Percentiles rank a stretch among this genome's conserved stretches.
Evolutionary conservation across 257 asterid genomes (phyloP).

Genomic region (Solanum corneliomulleri): DNA sequence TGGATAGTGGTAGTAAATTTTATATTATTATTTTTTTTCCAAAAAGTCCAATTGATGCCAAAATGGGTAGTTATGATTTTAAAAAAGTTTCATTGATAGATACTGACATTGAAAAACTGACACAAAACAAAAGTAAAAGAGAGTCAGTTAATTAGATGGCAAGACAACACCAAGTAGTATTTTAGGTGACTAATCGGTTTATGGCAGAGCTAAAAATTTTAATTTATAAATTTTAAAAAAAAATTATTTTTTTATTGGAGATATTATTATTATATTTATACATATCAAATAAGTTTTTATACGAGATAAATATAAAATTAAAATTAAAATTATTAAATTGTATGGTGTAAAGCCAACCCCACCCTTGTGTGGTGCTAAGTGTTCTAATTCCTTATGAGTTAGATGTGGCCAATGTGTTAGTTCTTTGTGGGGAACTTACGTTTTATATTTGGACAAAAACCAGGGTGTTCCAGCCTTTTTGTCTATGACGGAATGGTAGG

Average conservation of each 20-base stretch:
- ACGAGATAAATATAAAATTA: neutral
- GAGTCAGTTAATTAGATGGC: neutral
- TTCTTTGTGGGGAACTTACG: neutral
- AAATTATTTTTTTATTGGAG: neutral
- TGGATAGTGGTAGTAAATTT: neutral
- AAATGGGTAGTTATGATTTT: neutral
- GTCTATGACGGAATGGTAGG: neutral
- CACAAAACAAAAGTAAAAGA: neutral
- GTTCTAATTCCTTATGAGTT: neutral
- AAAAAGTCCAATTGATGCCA: neutral
- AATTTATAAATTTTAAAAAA: neutral
- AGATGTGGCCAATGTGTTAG: neutral
- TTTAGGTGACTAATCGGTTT: neutral
- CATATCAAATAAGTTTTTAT: neutral
- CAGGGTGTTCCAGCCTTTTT: neutral
- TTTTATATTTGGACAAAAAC: neutral
- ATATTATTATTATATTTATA: neutral
- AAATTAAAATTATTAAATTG: neutral
- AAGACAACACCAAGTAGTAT: neutral
- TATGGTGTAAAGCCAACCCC: neutral
- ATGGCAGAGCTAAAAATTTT: neutral
- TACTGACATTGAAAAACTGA: neutral
- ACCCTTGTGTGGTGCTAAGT: neutral
- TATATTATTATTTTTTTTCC: accelerated
- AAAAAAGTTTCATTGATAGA: neutral